These are phyloP conservation scores for Fallopia convolvulus DNA, from an alignment of 148 eudicot genomes.

Conservation along the genomic window DNA sequence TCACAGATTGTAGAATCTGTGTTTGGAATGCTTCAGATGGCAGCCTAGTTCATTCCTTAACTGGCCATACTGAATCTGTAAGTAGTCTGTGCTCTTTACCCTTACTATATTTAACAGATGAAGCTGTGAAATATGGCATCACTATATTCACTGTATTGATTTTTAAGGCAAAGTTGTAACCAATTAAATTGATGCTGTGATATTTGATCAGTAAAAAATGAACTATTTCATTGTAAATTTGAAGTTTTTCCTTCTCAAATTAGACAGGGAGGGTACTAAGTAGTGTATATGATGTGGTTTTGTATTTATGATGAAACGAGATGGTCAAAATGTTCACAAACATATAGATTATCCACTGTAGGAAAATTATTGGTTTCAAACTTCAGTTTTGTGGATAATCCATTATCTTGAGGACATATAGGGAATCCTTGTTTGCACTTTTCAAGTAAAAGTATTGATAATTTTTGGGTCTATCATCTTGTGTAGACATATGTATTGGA, in stretches of 20 bases:
- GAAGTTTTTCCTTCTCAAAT: background rate
- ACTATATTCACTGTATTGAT: background rate
- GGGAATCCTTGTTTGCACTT: background rate
- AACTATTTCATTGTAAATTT: background rate
- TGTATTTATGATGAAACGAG: background rate
- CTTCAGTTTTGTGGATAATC: background rate
- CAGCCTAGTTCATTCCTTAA: slow-evolving; percentile 96
- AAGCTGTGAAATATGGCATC: background rate
- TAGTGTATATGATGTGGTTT: background rate
- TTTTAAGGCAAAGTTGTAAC: background rate
- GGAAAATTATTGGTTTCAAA: background rate
- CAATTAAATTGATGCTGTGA: background rate
- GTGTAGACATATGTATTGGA: slow-evolving; percentile 92
- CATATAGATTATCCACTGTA: background rate
- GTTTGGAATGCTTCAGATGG: slow-evolving; percentile 99
- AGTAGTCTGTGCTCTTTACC: slow-evolving; percentile 24
- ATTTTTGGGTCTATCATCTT: slow-evolving; percentile 11
- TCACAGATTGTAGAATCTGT: slow-evolving; percentile 93
- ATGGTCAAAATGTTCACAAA: background rate
- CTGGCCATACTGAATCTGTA: slow-evolving; percentile 94
- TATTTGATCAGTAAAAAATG: background rate
- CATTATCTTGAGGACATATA: background rate
- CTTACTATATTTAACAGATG: background rate
- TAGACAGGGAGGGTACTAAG: background rate
- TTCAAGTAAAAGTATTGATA: background rate